Conservation (phyloP, 2,329 filamentous ascomycete species). For the Diaporthe eres region DNA sequence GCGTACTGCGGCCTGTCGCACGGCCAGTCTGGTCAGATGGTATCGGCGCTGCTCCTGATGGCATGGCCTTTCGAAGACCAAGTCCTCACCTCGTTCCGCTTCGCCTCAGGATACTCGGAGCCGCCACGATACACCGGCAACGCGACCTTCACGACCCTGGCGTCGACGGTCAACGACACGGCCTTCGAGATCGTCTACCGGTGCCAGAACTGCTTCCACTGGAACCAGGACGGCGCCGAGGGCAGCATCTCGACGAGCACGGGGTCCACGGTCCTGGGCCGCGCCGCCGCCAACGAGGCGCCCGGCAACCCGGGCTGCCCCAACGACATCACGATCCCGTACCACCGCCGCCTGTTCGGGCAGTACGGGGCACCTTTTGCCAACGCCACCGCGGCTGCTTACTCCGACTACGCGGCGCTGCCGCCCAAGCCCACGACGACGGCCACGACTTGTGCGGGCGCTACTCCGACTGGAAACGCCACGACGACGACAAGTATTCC, state of each 20-base stretch:
- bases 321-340: conserved; percentile 48
- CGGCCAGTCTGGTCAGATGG: conserved; percentile 59
- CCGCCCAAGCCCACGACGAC: conserved; percentile 49
- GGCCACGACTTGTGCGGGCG: not conserved
- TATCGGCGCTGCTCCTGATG: conserved; percentile 65
- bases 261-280: conserved; percentile 58
- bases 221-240: conserved; percentile 60
- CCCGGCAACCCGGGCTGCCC: conserved; percentile 53
- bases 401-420: conserved; percentile 50
- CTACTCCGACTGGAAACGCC: conserved; percentile 50
- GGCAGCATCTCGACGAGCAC: conserved; percentile 52
- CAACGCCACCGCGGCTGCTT: conserved; percentile 49
- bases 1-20: conserved; percentile 37
- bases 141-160: conserved; percentile 69
- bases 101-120: conserved; percentile 66
- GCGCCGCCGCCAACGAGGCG: conserved; percentile 61
- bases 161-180: conserved; percentile 66
- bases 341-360: conserved; percentile 52
- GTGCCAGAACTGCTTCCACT: conserved; percentile 66
- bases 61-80: conserved; percentile 64
- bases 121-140: conserved; percentile 70
- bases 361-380: conserved; percentile 46
- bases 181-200: conserved; percentile 71
- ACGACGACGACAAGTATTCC: conserved; percentile 47
- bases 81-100: conserved; percentile 67